phyloP scores from a whole-genome alignment of 345 rosid genomes.

The Eucalyptus victrix region DNA sequence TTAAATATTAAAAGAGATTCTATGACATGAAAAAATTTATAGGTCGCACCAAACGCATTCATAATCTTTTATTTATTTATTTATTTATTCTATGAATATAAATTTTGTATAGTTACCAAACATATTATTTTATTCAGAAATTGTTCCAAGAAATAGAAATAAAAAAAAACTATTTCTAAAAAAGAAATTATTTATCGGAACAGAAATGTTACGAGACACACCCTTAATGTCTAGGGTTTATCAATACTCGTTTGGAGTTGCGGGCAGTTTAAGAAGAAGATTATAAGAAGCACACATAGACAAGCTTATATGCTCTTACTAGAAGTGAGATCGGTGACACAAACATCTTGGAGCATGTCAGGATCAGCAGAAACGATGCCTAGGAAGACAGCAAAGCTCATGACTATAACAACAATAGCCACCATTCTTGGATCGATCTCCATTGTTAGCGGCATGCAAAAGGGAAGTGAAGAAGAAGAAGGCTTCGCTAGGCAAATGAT shows the following conservation, averaged over 20 bases:
- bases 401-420: background rate
- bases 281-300: background rate
- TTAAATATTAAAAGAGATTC: too few relatives aligned
- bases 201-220: accelerated
- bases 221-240: background rate
- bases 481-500: background rate
- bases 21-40: too few relatives aligned
- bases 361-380: slow-evolving; percentile 30
- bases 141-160: too few relatives aligned
- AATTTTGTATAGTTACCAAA: too few relatives aligned
- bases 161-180: too few relatives aligned
- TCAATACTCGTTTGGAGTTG: background rate
- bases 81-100: too few relatives aligned
- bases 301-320: background rate
- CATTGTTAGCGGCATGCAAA: background rate
- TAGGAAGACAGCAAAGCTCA: background rate
- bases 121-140: too few relatives aligned
- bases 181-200: too few relatives aligned
- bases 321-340: slow-evolving; percentile 53
- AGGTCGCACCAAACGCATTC: too few relatives aligned
- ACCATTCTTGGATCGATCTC: background rate
- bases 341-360: slow-evolving; percentile 65
- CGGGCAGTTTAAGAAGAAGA: background rate
- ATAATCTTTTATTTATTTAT: too few relatives aligned
- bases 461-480: background rate